phyloP scores from a whole-genome alignment of 106 monocot genomes.

The Acorus calamus region DNA sequence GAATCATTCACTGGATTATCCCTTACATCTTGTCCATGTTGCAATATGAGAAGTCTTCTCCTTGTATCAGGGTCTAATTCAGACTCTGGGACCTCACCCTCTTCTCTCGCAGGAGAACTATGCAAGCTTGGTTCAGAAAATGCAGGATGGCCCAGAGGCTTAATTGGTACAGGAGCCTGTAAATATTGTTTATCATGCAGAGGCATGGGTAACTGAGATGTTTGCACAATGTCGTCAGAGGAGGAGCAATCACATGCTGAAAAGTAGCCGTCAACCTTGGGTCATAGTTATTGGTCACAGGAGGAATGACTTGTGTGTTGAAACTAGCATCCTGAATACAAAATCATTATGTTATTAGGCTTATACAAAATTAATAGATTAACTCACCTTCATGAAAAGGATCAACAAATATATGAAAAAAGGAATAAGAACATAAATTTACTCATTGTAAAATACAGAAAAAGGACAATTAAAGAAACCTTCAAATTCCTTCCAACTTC shows the following conservation, averaged over 20 bases:
- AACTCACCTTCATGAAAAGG: neutral
- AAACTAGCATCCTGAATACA: conserved; percentile 48
- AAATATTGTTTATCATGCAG: conserved; percentile 30
- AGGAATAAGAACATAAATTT: too few species aligned
- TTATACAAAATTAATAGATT: too few species aligned
- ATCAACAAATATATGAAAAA: neutral
- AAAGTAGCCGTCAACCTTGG: conserved; percentile 30
- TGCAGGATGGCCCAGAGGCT: conserved; percentile 31
- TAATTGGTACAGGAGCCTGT: conserved; percentile 26
- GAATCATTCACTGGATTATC: conserved; percentile 36
- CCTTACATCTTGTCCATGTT: conserved; percentile 92
- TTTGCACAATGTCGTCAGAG: conserved; percentile 15
- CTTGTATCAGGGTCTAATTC: conserved; percentile 97
- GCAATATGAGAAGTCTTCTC: conserved; percentile 93
- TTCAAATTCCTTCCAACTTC: conserved; percentile 84
- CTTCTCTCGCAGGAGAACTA: conserved; percentile 75
- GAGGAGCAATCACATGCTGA: conserved; percentile 25
- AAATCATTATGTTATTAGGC: neutral
- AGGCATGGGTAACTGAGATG: conserved; percentile 34
- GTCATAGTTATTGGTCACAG: conserved; percentile 35
- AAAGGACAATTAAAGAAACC: conserved; percentile 21
- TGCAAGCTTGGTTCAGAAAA: conserved; percentile 48
- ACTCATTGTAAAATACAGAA: too few species aligned
- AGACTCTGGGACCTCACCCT: conserved; percentile 95
- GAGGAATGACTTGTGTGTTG: conserved; percentile 21